phyloP scores from a whole-genome alignment of 495 filamentous ascomycete genomes.

The Corynascus novoguineensis region DNA sequence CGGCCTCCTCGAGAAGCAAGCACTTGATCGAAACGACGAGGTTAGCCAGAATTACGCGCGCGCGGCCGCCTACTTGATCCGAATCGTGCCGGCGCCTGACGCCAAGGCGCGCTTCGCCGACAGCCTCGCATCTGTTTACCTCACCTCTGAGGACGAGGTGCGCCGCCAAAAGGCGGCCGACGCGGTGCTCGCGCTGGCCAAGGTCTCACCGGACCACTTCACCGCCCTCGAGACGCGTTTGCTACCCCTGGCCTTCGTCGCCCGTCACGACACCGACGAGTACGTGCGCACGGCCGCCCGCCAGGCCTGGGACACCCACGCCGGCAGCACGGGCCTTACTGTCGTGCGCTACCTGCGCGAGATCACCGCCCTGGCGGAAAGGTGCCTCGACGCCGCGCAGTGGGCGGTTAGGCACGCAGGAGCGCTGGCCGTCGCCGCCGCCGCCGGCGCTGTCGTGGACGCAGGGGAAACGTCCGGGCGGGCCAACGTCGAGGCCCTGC shows the following conservation, averaged over 20 bases:
- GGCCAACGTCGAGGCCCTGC: conserved; percentile 50
- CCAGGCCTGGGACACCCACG: conserved; percentile 84
- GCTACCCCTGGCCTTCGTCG: conserved; percentile 82
- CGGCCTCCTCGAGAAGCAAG: conserved; percentile 66
- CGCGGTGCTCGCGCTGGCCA: conserved; percentile 70
- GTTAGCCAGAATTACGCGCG: conserved; percentile 80
- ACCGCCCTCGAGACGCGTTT: conserved; percentile 65
- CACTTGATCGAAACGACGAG: conserved; percentile 86
- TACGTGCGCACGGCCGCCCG: conserved; percentile 68
- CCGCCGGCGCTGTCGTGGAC: conserved; percentile 54
- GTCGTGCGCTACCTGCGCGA: conserved; percentile 79
- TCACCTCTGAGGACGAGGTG: conserved; percentile 68
- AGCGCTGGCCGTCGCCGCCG: conserved; percentile 70
- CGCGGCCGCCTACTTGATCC: conserved; percentile 76
- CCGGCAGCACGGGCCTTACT: conserved; percentile 70
- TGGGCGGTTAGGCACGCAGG: conserved; percentile 89
- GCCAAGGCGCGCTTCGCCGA: conserved; percentile 60
- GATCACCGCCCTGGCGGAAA: conserved; percentile 61
- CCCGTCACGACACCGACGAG: conserved; percentile 75
- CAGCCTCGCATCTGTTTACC: conserved; percentile 67
- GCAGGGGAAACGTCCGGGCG: conserved; percentile 40
- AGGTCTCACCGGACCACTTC: conserved; percentile 84
- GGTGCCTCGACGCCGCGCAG: conserved; percentile 65
- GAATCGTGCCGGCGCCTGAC: conserved; percentile 60
- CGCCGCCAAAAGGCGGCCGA: conserved; percentile 71